Evolutionary conservation across 2,329 filamentous ascomycete species (phyloP).

Genomic region (Penicillium sp.): DNA sequence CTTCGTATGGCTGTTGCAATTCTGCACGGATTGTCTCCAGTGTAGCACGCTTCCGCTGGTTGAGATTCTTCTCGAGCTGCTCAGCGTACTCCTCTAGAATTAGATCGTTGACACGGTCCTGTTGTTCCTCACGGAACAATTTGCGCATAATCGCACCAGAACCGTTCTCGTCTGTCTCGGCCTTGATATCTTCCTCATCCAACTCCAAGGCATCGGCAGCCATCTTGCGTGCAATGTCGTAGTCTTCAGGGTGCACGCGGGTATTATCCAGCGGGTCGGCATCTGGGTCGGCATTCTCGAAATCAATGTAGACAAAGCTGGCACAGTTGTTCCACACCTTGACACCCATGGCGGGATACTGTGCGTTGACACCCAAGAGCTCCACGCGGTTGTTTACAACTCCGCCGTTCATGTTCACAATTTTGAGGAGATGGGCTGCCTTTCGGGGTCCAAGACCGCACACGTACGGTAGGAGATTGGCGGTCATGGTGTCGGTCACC

Average conservation of each 20-base stretch:
- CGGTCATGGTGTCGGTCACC: constrained; percentile 71
- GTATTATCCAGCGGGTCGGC: constrained; percentile 95
- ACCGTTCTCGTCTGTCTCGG: constrained; percentile 84
- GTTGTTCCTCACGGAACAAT: constrained; percentile 88
- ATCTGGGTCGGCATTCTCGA: constrained; percentile 71
- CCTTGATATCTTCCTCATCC: constrained; percentile 96
- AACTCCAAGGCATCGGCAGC: constrained; percentile 93
- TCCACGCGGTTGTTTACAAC: constrained; percentile 78
- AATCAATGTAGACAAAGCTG: constrained; percentile 87
- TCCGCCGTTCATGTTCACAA: constrained; percentile 86
- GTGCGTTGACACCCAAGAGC: constrained; percentile 80
- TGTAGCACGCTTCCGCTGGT: constrained; percentile 89
- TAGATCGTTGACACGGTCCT: constrained; percentile 92
- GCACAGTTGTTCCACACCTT: constrained; percentile 96
- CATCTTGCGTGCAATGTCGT: constrained; percentile 97
- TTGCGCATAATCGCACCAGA: constrained; percentile 86
- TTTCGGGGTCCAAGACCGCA: constrained; percentile 90
- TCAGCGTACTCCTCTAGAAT: constrained; percentile 96
- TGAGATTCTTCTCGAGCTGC: constrained; percentile 87
- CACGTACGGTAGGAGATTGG: constrained; percentile 83
- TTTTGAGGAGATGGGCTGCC: constrained; percentile 76
- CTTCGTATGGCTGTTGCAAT: constrained; percentile 87
- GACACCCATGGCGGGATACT: constrained; percentile 75
- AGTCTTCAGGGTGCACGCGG: constrained; percentile 95
- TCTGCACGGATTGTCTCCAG: constrained; percentile 94